phyloP scores from a whole-genome alignment of 352 stramenopile genomes.

The Phytophthora citrophthora region DNA sequence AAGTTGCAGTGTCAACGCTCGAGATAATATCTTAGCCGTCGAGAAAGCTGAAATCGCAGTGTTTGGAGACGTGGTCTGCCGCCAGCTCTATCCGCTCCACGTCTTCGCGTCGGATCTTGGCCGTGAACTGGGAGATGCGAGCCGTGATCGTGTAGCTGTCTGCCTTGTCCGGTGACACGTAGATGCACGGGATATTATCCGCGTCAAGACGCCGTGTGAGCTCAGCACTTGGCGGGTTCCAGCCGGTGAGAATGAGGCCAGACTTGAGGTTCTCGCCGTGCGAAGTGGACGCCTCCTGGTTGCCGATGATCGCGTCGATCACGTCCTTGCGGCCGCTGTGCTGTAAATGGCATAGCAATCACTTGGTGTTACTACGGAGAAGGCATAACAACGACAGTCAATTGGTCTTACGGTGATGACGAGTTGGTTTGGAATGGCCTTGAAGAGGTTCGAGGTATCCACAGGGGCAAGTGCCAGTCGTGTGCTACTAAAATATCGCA shows the following conservation, averaged over 20 bases:
- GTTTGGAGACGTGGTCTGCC: conserved; percentile 78
- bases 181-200: conserved; percentile 89
- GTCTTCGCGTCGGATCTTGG: conserved; percentile 83
- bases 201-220: conserved; percentile 73
- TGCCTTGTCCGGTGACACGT: conserved; percentile 80
- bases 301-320: conserved; percentile 87
- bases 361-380: background rate
- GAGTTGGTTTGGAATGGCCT: conserved; percentile 86
- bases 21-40: conserved; percentile 32
- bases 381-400: background rate
- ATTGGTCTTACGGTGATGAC: conserved; percentile 73
- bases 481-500: conserved; percentile 87
- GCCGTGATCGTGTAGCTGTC: conserved; percentile 90
- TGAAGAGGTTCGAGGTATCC: conserved; percentile 81
- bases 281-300: conserved; percentile 74
- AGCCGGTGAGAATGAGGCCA: conserved; percentile 85
- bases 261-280: conserved; percentile 74
- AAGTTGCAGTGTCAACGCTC: conserved; percentile 3
- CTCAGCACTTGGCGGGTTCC: conserved; percentile 74
- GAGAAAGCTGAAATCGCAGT: conserved; percentile 85
- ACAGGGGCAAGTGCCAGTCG: conserved; percentile 82
- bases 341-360: conserved; percentile 39
- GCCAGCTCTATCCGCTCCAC: conserved; percentile 77
- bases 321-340: conserved; percentile 85
- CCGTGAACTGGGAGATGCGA: conserved; percentile 80